Evolutionary conservation across 371 early-diverging fungal species (phyloP).

Genomic region (Mucor indicus): DNA sequence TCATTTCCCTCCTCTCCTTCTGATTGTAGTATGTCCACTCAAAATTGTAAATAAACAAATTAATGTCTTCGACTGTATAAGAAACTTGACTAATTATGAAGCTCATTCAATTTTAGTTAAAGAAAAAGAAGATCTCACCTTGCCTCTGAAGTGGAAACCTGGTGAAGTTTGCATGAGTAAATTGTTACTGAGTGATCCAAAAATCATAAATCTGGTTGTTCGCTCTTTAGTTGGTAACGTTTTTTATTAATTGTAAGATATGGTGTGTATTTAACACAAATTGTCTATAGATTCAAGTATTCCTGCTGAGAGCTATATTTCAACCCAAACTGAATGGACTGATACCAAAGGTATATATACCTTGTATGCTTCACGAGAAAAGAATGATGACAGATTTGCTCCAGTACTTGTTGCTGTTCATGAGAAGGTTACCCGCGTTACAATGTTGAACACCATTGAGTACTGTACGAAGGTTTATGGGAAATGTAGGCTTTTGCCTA

Average conservation of each 20-base stretch:
- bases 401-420: conserved; percentile 14
- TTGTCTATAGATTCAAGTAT: conserved; percentile 6
- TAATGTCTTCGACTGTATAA: conserved; percentile 13
- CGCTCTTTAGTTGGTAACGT: conserved; percentile 15
- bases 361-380: conserved; percentile 8
- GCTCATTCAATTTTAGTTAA: conserved; percentile 1
- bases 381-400: neutral
- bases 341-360: conserved; percentile 1
- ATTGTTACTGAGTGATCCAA: conserved; percentile 12
- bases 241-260: conserved; percentile 12
- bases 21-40: neutral
- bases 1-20: neutral
- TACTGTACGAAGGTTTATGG: conserved; percentile 1
- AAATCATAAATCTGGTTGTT: conserved; percentile 15
- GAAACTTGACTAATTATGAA: neutral
- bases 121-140: conserved; percentile 2
- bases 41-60: conserved; percentile 20
- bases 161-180: conserved; percentile 12
- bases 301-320: conserved; percentile 7
- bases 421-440: conserved; percentile 2
- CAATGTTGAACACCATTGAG: conserved; percentile 5
- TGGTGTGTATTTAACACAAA: conserved; percentile 6
- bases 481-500: conserved; percentile 7
- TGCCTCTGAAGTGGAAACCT: conserved; percentile 17
- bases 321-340: conserved; percentile 12